These are phyloP conservation scores for Amesomyces nigricolor DNA, from an alignment of 2,329 filamentous ascomycete species.

Conservation along the genomic window DNA sequence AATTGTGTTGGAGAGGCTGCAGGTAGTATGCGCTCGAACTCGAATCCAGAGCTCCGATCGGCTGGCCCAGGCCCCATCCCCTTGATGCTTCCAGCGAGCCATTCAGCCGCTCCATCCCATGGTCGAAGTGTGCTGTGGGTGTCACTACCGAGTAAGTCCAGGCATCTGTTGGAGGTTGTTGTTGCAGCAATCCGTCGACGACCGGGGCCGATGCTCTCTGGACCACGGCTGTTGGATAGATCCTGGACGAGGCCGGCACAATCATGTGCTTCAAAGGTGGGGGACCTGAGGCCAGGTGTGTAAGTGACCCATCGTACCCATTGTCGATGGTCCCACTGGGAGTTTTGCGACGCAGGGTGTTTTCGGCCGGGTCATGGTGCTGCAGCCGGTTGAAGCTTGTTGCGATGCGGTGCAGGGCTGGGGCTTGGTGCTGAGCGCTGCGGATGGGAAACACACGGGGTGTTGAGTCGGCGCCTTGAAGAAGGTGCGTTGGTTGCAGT, in stretches of 20 bases:
- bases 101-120: constrained; percentile 10
- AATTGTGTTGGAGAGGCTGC: constrained; percentile 22
- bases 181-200: constrained; percentile 16
- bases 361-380: constrained; percentile 46
- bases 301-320: constrained; percentile 79
- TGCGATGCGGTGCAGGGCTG: constrained; percentile 29
- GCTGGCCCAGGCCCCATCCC: constrained; percentile 21
- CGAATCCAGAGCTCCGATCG: constrained; percentile 9
- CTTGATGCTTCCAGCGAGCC: constrained; percentile 9
- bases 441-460: constrained; percentile 35
- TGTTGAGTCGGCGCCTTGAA: constrained; percentile 22
- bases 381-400: constrained; percentile 26
- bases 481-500: constrained; percentile 13
- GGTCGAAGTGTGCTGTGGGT: constrained; percentile 11
- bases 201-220: constrained; percentile 18
- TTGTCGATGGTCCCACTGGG: constrained; percentile 89
- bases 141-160: constrained; percentile 25
- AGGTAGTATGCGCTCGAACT: constrained; percentile 14
- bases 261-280: constrained; percentile 80
- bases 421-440: constrained; percentile 30
- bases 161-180: constrained; percentile 15
- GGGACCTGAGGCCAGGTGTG: constrained; percentile 65
- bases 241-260: constrained; percentile 50
- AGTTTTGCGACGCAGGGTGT: constrained; percentile 84
- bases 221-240: constrained; percentile 31